Base-by-base conservation (phyloP, 2,329 filamentous ascomycete species). In the Akanthomyces dipterigenus region DNA sequence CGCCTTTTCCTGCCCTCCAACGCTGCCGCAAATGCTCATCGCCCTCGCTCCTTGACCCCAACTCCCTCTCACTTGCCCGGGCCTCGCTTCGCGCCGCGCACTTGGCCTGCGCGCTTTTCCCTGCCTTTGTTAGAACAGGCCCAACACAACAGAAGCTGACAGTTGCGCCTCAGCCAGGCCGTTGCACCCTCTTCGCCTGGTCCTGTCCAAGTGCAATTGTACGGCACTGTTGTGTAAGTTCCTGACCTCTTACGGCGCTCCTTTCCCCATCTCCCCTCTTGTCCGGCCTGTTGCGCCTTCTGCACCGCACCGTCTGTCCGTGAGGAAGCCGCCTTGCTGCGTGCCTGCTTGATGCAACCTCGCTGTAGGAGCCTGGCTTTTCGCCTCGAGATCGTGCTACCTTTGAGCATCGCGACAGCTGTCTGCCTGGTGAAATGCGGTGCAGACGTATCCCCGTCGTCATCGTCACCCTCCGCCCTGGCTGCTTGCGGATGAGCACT, bases 61-160 rank as follows among this genome's bases (percentile, higher is more conserved):
- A 14, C 18, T 16, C 28, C 11, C 7, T 45, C 45, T 34, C 55
- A 28, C 14, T 20, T 11, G 5, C 22, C 18, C 36, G n/a, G 38
- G 26, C 56, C 38, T 60, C 38, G 26, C 48, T 60, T 51, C 56
- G 59, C 51, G 59, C 59, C 42, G 59, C 51, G 43, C 51, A 49
- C 50, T 55, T 50, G 34, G 49, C 31, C 59, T 60, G 58, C 58
- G 59, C 59, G 59, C 59, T 55, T 61, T 61, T 61, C 51, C 43
- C 26, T 34, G 45, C 46, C 57, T 42, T 26, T 50, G 36, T 42
- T 59, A 43, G 28, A 51, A 14, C 26, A 43, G 18, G 48, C 20
- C 40, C 56, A 49, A 60, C 48, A 51, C 56, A 60, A 53, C 48
- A 54, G 31, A 54, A 48, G 36, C 45, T 50, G 45, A 58, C 55